phyloP scores from a whole-genome alignment of 2,329 filamentous ascomycete genomes.

The Aspergillus pseudoviridinutans region DNA sequence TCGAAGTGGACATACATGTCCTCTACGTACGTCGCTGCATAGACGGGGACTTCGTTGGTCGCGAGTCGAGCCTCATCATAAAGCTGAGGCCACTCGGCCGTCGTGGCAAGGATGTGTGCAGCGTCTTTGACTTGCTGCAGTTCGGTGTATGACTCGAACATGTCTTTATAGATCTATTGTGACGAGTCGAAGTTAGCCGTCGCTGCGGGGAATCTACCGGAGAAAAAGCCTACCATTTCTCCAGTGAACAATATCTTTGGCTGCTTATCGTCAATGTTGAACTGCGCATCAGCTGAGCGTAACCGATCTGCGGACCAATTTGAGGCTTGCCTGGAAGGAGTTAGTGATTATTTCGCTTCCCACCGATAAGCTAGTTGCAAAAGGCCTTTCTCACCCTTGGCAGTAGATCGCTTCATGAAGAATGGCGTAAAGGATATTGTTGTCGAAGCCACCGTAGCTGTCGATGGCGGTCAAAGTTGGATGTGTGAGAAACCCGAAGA shows the following conservation, averaged over 20 bases:
- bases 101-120: conserved; percentile 66
- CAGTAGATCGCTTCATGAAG: conserved; percentile 89
- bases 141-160: conserved; percentile 77
- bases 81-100: conserved; percentile 67
- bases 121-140: conserved; percentile 64
- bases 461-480: conserved; percentile 69
- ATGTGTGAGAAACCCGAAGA: conserved; percentile 70
- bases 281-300: conserved; percentile 38
- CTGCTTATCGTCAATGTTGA: conserved; percentile 42
- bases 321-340: conserved; percentile 50
- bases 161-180: conserved; percentile 66
- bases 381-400: conserved; percentile 48
- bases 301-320: conserved; percentile 67
- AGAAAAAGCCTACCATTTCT: conserved; percentile 62
- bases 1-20: conserved; percentile 91
- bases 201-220: not conserved
- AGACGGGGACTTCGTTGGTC: conserved; percentile 78
- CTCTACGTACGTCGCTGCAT: conserved; percentile 76
- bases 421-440: conserved; percentile 75
- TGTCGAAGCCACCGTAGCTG: conserved; percentile 64
- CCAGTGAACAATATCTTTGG: conserved; percentile 74
- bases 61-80: conserved; percentile 72
- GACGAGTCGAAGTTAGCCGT: not conserved
- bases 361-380: not conserved
- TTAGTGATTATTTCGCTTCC: conserved; percentile 1